Conservation (phyloP, 805 yeast species). For the Lipomyces orientalis region DNA sequence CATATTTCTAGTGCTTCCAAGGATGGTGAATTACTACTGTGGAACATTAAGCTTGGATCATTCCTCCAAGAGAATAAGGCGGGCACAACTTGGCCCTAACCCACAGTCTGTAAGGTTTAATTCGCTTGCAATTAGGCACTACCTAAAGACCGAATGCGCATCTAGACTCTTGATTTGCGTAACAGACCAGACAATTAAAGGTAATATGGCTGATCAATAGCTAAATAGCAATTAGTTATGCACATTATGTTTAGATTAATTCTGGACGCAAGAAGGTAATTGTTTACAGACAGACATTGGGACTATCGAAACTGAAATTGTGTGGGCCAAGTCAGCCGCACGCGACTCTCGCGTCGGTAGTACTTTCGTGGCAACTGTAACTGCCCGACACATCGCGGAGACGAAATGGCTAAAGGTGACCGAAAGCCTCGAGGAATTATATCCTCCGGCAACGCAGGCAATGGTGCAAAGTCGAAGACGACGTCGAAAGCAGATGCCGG, state of each 20-base stretch:
- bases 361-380: neutral
- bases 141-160: neutral
- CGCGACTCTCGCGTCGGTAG: neutral
- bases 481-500: conserved; percentile 3
- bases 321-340: neutral
- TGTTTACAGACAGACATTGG: neutral
- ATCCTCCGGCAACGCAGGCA: conserved; percentile 34
- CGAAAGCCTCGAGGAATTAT: conserved; percentile 28
- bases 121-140: neutral
- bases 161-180: neutral
- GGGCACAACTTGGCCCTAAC: neutral
- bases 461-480: conserved; percentile 23
- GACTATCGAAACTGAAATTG: neutral
- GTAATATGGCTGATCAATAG: neutral
- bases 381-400: neutral
- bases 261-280: neutral
- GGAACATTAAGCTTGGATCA: too few relatives aligned
- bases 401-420: conserved; percentile 30
- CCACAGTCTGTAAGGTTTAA: neutral
- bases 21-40: neutral
- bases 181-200: neutral
- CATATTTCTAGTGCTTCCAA: neutral
- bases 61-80: too few relatives aligned
- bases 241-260: neutral
- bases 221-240: neutral